Conservation (phyloP, 1,284 basidiomycete genomes). For the Nidula niveotomentosa region DNA sequence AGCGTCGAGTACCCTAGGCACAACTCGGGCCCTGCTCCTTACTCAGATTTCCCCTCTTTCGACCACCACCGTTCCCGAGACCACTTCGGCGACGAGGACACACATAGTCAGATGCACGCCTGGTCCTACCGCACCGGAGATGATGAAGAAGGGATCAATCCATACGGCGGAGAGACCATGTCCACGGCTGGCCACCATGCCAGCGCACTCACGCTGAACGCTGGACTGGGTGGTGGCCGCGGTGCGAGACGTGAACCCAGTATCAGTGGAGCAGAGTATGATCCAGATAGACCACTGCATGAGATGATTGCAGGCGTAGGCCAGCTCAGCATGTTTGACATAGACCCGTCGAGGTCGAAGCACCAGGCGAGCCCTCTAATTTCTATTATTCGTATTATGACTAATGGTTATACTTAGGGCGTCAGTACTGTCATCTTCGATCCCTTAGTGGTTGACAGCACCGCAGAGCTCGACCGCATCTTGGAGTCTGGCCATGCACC, state of each 20-base stretch:
- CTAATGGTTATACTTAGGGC: constrained; percentile 11
- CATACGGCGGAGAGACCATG: constrained; percentile 66
- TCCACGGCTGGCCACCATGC: constrained; percentile 88
- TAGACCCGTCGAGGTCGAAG: constrained; percentile 49
- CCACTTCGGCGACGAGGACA: constrained; percentile 47
- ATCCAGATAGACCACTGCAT: constrained; percentile 81
- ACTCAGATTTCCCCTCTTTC: constrained; percentile 58
- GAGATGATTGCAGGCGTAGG: constrained; percentile 65
- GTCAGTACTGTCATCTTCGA: constrained; percentile 38
- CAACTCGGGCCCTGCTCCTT: constrained; percentile 50
- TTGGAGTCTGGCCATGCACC: constrained; percentile 50
- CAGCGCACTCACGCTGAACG: constrained; percentile 81
- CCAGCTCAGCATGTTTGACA: constrained; percentile 49
- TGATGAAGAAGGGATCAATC: constrained; percentile 61
- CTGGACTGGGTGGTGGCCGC: constrained; percentile 65
- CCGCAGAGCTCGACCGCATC: constrained; percentile 62
- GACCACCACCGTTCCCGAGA: constrained; percentile 52
- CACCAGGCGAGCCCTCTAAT: constrained; percentile 32
- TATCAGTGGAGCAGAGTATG: constrained; percentile 79
- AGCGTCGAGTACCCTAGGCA: constrained; percentile 71
- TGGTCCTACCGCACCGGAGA: constrained; percentile 70
- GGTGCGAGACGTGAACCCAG: constrained; percentile 51
- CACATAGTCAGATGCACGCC: constrained; percentile 44
- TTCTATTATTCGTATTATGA: constrained; percentile 2
- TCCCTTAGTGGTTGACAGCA: constrained; percentile 58